These are phyloP conservation scores for Fusarium sp. DNA, from an alignment of 2,329 filamentous ascomycete species.

Conservation along the genomic window DNA sequence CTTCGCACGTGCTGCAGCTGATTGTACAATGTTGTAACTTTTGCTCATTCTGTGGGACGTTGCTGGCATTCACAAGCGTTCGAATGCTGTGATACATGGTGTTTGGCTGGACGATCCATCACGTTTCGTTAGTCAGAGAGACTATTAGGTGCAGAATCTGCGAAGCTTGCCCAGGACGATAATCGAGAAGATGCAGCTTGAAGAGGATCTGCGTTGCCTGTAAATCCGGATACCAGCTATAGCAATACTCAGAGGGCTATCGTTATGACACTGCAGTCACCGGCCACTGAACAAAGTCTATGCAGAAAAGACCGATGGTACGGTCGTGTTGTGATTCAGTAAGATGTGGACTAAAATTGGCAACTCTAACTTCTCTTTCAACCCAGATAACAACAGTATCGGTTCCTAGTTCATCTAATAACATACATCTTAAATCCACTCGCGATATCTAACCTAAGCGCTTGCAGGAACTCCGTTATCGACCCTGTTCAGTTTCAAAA, in stretches of 20 bases:
- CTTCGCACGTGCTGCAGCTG: constrained; percentile 29
- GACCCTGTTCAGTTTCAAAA: not conserved
- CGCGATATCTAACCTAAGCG: not conserved
- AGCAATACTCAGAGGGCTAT: not conserved
- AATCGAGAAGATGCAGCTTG: not conserved
- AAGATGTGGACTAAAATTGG: not conserved
- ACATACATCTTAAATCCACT: not conserved
- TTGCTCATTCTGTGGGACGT: constrained; percentile 33
- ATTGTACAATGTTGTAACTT: constrained; percentile 28
- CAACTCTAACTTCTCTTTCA: constrained; percentile 4
- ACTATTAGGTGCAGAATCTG: constrained; percentile 2
- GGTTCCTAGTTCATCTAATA: not conserved
- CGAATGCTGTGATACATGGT: constrained; percentile 35
- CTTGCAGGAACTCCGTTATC: not conserved
- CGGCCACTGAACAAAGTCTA: not conserved
- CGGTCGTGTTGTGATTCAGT: constrained; percentile 15
- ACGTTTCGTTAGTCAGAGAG: constrained; percentile 1
- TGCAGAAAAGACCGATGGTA: constrained; percentile 9
- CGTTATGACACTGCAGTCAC: not conserved
- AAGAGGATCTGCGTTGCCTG: not conserved
- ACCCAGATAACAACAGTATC: constrained; percentile 7
- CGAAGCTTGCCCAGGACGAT: not conserved
- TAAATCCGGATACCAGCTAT: not conserved
- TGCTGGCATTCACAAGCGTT: constrained; percentile 17
- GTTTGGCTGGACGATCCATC: not conserved